These are phyloP conservation scores for Alliaria petiolata DNA, from an alignment of 345 rosid genomes.

Conservation along the genomic window DNA sequence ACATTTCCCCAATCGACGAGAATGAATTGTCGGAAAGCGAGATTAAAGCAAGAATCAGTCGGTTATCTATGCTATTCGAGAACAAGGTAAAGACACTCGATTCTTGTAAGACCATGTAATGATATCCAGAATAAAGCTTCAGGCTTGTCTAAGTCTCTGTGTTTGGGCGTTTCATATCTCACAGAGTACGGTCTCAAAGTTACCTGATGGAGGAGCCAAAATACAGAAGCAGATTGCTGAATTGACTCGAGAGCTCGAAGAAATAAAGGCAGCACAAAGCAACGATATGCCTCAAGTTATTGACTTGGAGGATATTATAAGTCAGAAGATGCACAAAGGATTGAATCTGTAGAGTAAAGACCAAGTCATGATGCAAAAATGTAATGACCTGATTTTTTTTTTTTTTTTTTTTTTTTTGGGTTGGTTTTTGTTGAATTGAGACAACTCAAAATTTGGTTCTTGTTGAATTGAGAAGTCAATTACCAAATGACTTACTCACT, in stretches of 20 bases:
- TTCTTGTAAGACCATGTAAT: too few relatives aligned
- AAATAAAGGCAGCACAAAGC: slow-evolving; percentile 35
- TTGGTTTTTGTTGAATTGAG: not conserved
- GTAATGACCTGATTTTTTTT: not conserved
- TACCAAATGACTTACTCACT: slow-evolving; percentile 25
- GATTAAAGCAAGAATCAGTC: slow-evolving; percentile 61
- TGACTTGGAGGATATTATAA: slow-evolving; percentile 59
- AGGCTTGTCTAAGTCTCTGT: not conserved
- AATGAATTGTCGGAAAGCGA: slow-evolving; percentile 62
- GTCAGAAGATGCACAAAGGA: slow-evolving; percentile 44
- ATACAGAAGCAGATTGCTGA: slow-evolving; percentile 63
- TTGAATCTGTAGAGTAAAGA: slow-evolving; percentile 47
- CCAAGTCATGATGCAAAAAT: not conserved
- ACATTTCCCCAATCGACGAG: slow-evolving; percentile 43
- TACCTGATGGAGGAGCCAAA: slow-evolving; percentile 82
- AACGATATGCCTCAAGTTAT: slow-evolving; percentile 37
- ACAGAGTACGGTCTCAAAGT: slow-evolving; percentile 59
- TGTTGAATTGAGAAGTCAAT: slow-evolving; percentile 15
- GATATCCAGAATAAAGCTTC: not conserved
- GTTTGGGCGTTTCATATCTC: not conserved
- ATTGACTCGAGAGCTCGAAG: slow-evolving; percentile 54
- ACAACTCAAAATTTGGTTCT: not conserved
- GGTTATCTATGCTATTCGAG: slow-evolving; percentile 46
- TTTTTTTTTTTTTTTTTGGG: too few relatives aligned
- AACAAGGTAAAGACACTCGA: slow-evolving; percentile 56